phyloP scores from a whole-genome alignment of 2,329 filamentous ascomycete genomes.

The Blumeriella jaapii region DNA sequence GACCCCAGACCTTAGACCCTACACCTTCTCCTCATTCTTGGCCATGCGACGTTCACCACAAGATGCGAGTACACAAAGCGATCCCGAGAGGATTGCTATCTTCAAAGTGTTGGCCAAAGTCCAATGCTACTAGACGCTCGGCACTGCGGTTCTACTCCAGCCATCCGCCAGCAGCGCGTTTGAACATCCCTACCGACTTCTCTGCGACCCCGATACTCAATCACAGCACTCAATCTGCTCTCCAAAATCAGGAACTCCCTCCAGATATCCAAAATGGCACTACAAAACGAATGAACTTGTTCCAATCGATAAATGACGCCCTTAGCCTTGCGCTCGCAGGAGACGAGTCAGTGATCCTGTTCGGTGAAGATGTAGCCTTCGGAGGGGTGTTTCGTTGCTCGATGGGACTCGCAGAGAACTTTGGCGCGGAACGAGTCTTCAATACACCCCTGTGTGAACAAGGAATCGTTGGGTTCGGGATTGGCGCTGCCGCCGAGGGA shows the following conservation, averaged over 20 bases:
- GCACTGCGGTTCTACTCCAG: slow-evolving; percentile 22
- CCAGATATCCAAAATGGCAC: slow-evolving; percentile 51
- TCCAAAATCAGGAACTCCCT: slow-evolving; percentile 62
- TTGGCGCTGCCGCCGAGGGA: slow-evolving; percentile 80
- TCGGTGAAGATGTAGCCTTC: slow-evolving; percentile 95
- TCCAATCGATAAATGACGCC: slow-evolving; percentile 87
- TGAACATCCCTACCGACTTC: slow-evolving; percentile 87
- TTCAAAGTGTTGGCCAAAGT: slow-evolving; percentile 4
- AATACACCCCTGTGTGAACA: slow-evolving; percentile 93
- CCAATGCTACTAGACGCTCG: slow-evolving; percentile 1
- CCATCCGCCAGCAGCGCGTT: slow-evolving; percentile 43
- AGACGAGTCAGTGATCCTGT: slow-evolving; percentile 79
- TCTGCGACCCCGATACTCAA: slow-evolving; percentile 68
- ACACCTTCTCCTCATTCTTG: slow-evolving; percentile 3
- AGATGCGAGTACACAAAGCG: slow-evolving; percentile 16
- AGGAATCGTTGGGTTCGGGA: slow-evolving; percentile 86
- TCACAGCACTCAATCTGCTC: slow-evolving; percentile 63
- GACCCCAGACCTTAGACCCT: too few relatives aligned
- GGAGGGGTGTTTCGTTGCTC: slow-evolving; percentile 93
- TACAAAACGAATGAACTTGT: slow-evolving; percentile 84
- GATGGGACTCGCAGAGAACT: slow-evolving; percentile 79
- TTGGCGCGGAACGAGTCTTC: slow-evolving; percentile 82
- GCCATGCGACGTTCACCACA: slow-evolving; percentile 8
- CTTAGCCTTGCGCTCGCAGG: slow-evolving; percentile 69
- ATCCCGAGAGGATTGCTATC: slow-evolving; percentile 5